Evolutionary conservation across 495 filamentous ascomycete genomes (phyloP).

Genomic region (Cladorrhinum samala): DNA sequence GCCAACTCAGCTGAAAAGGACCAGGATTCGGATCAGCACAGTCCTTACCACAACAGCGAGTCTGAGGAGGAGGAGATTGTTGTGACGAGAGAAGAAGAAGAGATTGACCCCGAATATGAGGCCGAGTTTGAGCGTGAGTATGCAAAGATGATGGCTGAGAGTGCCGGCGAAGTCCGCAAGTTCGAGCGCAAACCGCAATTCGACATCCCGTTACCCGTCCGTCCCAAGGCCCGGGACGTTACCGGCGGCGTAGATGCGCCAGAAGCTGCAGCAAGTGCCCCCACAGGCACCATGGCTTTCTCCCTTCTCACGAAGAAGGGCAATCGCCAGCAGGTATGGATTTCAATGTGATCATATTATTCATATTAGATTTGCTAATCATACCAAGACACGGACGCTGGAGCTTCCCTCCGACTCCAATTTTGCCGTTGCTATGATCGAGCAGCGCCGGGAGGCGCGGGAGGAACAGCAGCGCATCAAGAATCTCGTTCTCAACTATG

Average conservation of each 20-base stretch:
- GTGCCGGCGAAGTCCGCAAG: slow-evolving; percentile 75
- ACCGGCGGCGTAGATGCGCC: slow-evolving; percentile 36
- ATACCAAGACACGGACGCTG: slow-evolving; percentile 75
- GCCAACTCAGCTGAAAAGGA: slow-evolving; percentile 12
- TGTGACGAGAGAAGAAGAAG: slow-evolving; percentile 82
- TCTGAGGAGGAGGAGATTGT: slow-evolving; percentile 82
- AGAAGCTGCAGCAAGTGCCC: slow-evolving; percentile 18
- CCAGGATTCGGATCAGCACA: slow-evolving; percentile 38
- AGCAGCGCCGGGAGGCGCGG: slow-evolving; percentile 85
- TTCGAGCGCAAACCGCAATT: slow-evolving; percentile 92
- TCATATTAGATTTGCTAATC: background rate
- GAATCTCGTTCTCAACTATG: slow-evolving; percentile 92
- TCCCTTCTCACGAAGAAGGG: slow-evolving; percentile 93
- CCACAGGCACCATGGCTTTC: slow-evolving; percentile 72
- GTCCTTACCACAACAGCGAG: slow-evolving; percentile 49
- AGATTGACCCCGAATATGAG: slow-evolving; percentile 87
- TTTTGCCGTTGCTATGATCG: slow-evolving; percentile 93
- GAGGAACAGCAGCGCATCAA: slow-evolving; percentile 98
- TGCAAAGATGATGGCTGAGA: slow-evolving; percentile 98
- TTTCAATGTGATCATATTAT: background rate
- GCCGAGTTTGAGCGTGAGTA: slow-evolving; percentile 98
- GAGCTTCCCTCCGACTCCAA: slow-evolving; percentile 90
- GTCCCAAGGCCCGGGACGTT: slow-evolving; percentile 59
- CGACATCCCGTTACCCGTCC: slow-evolving; percentile 88
- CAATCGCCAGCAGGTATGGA: slow-evolving; percentile 80